Evolutionary conservation across 2,329 filamentous ascomycete genomes (phyloP).

Genomic region (Colletotrichum sp.): DNA sequence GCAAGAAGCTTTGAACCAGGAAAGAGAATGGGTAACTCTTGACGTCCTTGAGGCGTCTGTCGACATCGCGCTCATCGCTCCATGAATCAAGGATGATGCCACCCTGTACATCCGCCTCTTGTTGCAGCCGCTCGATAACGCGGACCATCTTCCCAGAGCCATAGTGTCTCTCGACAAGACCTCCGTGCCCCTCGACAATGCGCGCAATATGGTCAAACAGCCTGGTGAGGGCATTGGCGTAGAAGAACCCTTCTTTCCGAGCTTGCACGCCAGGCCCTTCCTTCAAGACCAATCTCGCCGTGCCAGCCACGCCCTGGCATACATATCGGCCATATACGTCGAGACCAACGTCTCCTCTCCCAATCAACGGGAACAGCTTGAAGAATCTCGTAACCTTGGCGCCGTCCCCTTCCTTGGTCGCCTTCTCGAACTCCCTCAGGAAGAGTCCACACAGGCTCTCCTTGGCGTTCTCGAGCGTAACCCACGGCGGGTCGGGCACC

Average conservation of each 20-base stretch:
- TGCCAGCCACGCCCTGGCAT: conserved; percentile 88
- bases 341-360: conserved; percentile 83
- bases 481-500: conserved; percentile 87
- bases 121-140: conserved; percentile 90
- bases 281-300: conserved; percentile 81
- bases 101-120: conserved; percentile 94
- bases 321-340: conserved; percentile 97
- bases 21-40: conserved; percentile 99
- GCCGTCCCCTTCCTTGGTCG: conserved; percentile 84
- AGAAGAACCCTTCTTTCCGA: conserved; percentile 83
- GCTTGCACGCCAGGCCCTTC: conserved; percentile 53
- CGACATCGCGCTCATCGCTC: conserved; percentile 85
- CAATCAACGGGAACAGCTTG: conserved; percentile 95
- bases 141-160: conserved; percentile 91
- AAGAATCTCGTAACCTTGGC: conserved; percentile 94
- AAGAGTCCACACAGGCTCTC: conserved; percentile 92
- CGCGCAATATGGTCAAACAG: conserved; percentile 97
- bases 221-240: conserved; percentile 86
- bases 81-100: conserved; percentile 96
- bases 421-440: conserved; percentile 92
- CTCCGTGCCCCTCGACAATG: conserved; percentile 91
- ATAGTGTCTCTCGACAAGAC: conserved; percentile 92
- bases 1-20: conserved; percentile 90
- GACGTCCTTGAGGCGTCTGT: conserved; percentile 88
- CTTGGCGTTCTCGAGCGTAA: conserved; percentile 85